Base-by-base conservation (phyloP, 768 basidiomycete genomes). In the Leucosporidium scottii region DNA sequence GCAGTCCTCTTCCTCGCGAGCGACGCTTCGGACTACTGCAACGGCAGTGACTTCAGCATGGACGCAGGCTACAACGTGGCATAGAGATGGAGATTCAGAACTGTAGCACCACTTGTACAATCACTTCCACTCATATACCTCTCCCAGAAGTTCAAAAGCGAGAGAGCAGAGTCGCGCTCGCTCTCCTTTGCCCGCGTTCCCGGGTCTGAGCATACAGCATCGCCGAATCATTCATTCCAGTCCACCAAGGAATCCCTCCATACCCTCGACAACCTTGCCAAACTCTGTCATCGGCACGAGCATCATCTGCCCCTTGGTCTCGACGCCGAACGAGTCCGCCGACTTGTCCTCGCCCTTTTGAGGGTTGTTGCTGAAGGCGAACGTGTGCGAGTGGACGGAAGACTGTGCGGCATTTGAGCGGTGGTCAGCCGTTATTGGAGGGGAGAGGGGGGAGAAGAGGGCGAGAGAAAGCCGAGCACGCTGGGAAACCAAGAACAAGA, bases 291-390 rank as follows among this genome's bases (percentile, higher is more conserved):
- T 53, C 58, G 70, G 72, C 23, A 76, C 61, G 23, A 76, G 54
- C 70, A 74, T 69, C 27, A 76, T 39, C 56, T 71, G 68, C 13
- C 74, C 75, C 20, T 61, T 47, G 50, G 61, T 65, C 49, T 76
- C 70, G 15, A 74, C 75, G 2, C 74, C 75, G 50, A 76, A 76
- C 48, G 70, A 50, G n/a, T 74, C 74, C 31, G 65, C 66, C 8
- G 18, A 55, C 34, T 34, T 34, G 7, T 36, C 56, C 27, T 65
- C 74, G 9, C 50, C 57, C 10, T 47, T 27, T n/a, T 60, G 61
- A 47, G 31, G 61, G 27, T 49, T 27, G 50, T 55, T 36, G 48
- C 66, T 59, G 61, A 56, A 73, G n/a, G 36, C 2, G 31, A 67
- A 71, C 34, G 62, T 69, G 58, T 61, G 62, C 48, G 17, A 59